Evolutionary conservation across 2,329 filamentous ascomycete genomes (phyloP).

Genomic region (Exutisphaerella laricina): DNA sequence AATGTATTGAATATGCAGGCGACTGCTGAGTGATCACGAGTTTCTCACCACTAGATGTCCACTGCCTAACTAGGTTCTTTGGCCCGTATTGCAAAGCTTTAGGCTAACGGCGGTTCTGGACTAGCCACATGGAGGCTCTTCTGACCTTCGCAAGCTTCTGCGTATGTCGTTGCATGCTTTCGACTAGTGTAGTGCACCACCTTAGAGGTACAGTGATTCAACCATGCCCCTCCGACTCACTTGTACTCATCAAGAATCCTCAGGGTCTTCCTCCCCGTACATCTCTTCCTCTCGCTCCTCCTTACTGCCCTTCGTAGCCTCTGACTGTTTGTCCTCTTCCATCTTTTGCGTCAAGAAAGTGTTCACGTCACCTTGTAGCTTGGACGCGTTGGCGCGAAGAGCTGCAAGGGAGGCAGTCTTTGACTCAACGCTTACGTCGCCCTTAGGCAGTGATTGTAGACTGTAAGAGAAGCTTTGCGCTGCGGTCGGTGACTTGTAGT

Average conservation of each 20-base stretch:
- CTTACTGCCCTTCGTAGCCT: constrained; percentile 27
- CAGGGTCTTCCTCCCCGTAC: constrained; percentile 76
- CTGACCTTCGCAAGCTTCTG: too few species aligned
- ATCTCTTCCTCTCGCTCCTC: constrained; percentile 56
- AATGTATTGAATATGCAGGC: too few species aligned
- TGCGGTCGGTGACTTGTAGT: constrained; percentile 24
- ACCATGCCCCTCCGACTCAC: too few species aligned
- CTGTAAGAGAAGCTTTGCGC: constrained; percentile 23
- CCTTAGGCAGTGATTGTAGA: constrained; percentile 19
- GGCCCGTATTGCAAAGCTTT: too few species aligned
- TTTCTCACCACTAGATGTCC: too few species aligned
- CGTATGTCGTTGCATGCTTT: too few species aligned
- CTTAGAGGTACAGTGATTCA: too few species aligned
- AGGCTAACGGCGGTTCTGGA: too few species aligned
- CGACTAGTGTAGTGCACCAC: too few species aligned
- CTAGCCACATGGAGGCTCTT: too few species aligned
- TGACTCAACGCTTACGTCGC: constrained; percentile 33
- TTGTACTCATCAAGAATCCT: constrained; percentile 47
- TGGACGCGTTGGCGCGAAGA: constrained; percentile 53
- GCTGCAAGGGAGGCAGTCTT: constrained; percentile 56
- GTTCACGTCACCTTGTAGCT: constrained; percentile 64
- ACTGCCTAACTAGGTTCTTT: too few species aligned
- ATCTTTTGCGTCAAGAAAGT: constrained; percentile 65
- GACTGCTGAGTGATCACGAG: too few species aligned
- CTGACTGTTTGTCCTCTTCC: constrained; percentile 62